A percentile compares a stretch with the other conserved stretches of the same genome.
These are phyloP conservation scores for Linaria vulgaris DNA, from an alignment of 257 asterid species.

Conservation along the genomic window DNA sequence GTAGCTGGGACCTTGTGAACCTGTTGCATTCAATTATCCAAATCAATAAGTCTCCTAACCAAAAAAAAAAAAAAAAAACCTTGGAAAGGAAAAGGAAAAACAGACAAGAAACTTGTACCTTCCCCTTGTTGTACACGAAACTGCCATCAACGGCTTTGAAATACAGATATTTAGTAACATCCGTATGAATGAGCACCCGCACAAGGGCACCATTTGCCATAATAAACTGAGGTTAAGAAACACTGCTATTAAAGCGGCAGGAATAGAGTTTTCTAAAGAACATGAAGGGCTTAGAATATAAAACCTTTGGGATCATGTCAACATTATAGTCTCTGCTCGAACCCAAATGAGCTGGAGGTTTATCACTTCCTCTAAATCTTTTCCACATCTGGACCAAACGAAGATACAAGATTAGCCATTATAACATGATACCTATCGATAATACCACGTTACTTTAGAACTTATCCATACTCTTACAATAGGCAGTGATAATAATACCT, in stretches of 20 bases:
- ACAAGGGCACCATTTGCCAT: slow-evolving; percentile 98
- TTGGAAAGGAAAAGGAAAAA: no score
- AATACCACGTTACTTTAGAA: no score
- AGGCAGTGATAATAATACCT: slow-evolving; percentile 32
- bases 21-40: slow-evolving; percentile 39
- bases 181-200: slow-evolving; percentile 89
- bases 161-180: slow-evolving; percentile 84
- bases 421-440: no score
- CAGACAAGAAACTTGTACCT: slow-evolving; percentile 38
- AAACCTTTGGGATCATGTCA: slow-evolving; percentile 97
- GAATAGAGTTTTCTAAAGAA: neutral
- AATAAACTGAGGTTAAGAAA: slow-evolving; percentile 57
- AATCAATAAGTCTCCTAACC: slow-evolving; percentile 3
- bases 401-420: neutral
- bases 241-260: slow-evolving; percentile 19
- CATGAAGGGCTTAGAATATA: slow-evolving; percentile 13
- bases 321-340: slow-evolving; percentile 92
- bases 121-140: slow-evolving; percentile 83
- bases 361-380: slow-evolving; percentile 86
- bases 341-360: slow-evolving; percentile 85
- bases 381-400: slow-evolving; percentile 60
- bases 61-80: slow-evolving; percentile 1
- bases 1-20: slow-evolving; percentile 93
- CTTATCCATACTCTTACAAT: slow-evolving; percentile 1
- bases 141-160: slow-evolving; percentile 99